phyloP scores from a whole-genome alignment of 1,284 basidiomycete species.

The Ceratobasidium sp. region DNA sequence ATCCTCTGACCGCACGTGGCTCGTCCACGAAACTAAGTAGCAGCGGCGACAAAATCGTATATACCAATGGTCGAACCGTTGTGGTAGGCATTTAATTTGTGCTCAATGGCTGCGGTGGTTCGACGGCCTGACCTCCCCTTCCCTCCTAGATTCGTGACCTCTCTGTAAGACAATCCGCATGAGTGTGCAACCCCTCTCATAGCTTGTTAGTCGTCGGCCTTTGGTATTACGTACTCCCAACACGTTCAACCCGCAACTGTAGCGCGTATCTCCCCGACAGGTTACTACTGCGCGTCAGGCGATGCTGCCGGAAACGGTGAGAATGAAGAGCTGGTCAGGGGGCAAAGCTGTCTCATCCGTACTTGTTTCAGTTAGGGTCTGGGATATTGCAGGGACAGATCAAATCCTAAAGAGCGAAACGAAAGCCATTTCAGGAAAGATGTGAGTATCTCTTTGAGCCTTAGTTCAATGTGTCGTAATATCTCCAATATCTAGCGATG shows the following conservation, averaged over 20 bases:
- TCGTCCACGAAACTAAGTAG: conserved; percentile 86
- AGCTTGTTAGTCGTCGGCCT: conserved; percentile 67
- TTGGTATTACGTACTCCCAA: conserved; percentile 76
- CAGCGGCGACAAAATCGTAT: conserved; percentile 87
- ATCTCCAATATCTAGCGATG: conserved; percentile 70
- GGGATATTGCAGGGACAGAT: conserved; percentile 94
- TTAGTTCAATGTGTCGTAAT: neutral
- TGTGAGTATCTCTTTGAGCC: conserved; percentile 67
- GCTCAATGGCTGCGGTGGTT: conserved; percentile 23
- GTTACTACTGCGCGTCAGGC: conserved; percentile 95
- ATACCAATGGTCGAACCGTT: conserved; percentile 88
- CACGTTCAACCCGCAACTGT: conserved; percentile 91
- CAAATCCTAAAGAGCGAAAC: conserved; percentile 88
- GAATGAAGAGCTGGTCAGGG: conserved; percentile 48
- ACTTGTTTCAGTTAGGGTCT: conserved; percentile 80
- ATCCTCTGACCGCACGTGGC: conserved; percentile 81
- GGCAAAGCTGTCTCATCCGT: neutral
- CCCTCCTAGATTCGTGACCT: conserved; percentile 71
- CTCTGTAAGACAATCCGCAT: conserved; percentile 59
- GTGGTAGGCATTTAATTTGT: conserved; percentile 69
- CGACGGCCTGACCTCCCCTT: neutral
- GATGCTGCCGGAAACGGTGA: conserved; percentile 83
- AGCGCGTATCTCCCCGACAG: conserved; percentile 92
- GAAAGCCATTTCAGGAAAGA: conserved; percentile 83
- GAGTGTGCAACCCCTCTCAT: conserved; percentile 14